Percentiles rank a stretch among this genome's conserved stretches.
These are phyloP conservation scores for Colletotrichum chlorophyti DNA, from an alignment of 2,329 filamentous ascomycete genomes.

Conservation along the genomic window DNA sequence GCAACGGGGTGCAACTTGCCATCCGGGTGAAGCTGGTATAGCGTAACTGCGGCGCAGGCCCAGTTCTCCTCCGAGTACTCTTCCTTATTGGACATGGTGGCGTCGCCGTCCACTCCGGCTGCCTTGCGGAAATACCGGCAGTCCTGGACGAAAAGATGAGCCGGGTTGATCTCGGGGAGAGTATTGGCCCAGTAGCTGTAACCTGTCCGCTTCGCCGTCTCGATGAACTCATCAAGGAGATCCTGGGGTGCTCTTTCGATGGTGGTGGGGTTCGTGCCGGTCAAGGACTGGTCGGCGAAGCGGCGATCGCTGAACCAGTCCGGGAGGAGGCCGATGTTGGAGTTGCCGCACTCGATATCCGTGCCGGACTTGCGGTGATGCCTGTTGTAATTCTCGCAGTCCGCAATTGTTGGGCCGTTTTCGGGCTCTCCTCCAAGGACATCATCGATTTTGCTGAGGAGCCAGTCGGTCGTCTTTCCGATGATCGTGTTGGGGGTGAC, in stretches of 20 bases:
- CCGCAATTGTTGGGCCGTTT: slow-evolving; percentile 39
- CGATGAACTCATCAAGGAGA: slow-evolving; percentile 42
- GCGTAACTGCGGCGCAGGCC: slow-evolving; percentile 46
- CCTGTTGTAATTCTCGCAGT: slow-evolving; percentile 41
- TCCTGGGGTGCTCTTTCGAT: slow-evolving; percentile 46
- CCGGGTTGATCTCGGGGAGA: slow-evolving; percentile 36
- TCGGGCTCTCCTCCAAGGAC: slow-evolving; percentile 36
- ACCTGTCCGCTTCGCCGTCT: slow-evolving; percentile 39
- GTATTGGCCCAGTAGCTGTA: slow-evolving; percentile 40
- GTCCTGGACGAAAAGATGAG: slow-evolving; percentile 49
- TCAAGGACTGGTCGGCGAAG: slow-evolving; percentile 53
- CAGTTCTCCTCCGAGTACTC: slow-evolving; percentile 35
- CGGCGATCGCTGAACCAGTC: slow-evolving; percentile 37
- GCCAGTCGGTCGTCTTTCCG: slow-evolving; percentile 38
- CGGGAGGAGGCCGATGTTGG: slow-evolving; percentile 40
- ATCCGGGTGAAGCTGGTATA: slow-evolving; percentile 50
- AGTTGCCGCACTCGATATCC: slow-evolving; percentile 41
- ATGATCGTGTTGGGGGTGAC: slow-evolving; percentile 40
- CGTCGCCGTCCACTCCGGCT: slow-evolving; percentile 36
- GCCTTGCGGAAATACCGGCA: slow-evolving; percentile 50
- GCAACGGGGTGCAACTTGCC: slow-evolving; percentile 56
- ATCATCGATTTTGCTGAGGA: slow-evolving; percentile 34
- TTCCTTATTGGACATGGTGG: slow-evolving; percentile 37
- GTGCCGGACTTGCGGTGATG: slow-evolving; percentile 41
- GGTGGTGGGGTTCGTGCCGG: slow-evolving; percentile 51